Conservation (phyloP, 2,329 filamentous ascomycete genomes). For the Tolypocladium tundrense region DNA sequence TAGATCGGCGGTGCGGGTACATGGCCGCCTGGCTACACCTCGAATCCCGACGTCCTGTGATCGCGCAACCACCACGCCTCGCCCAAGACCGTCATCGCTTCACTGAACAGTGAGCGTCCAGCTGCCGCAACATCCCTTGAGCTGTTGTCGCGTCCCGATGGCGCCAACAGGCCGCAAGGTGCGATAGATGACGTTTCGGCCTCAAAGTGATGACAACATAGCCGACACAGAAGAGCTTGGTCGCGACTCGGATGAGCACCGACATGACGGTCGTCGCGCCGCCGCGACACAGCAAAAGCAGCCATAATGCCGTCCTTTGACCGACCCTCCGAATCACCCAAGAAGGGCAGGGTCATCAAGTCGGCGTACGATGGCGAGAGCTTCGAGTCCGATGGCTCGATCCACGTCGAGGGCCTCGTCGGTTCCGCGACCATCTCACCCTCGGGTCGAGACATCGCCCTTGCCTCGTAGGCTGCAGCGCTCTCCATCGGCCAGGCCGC, state of each 20-base stretch:
- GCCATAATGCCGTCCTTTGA: constrained; percentile 38
- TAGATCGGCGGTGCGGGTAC: background rate
- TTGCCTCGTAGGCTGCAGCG: constrained; percentile 55
- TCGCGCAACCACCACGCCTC: background rate
- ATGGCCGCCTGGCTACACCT: background rate
- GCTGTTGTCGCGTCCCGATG: background rate
- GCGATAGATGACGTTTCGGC: background rate
- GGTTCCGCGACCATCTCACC: constrained; percentile 91
- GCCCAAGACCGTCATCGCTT: background rate
- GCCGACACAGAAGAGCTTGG: background rate
- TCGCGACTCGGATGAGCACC: background rate
- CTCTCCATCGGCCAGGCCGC: background rate
- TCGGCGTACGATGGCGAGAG: constrained; percentile 77
- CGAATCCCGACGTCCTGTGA: background rate
- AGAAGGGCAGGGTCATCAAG: constrained; percentile 49
- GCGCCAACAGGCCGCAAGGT: background rate
- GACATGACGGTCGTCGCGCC: background rate
- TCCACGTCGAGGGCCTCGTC: constrained; percentile 71
- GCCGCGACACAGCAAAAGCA: background rate
- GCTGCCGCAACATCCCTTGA: background rate
- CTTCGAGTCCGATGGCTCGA: constrained; percentile 75
- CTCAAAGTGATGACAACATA: background rate
- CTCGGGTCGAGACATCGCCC: constrained; percentile 77
- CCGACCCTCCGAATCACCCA: constrained; percentile 32
- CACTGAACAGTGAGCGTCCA: background rate